These are phyloP conservation scores for Paraconiothyrium sp. DNA, from an alignment of 2,329 filamentous ascomycete species.

Conservation along the genomic window DNA sequence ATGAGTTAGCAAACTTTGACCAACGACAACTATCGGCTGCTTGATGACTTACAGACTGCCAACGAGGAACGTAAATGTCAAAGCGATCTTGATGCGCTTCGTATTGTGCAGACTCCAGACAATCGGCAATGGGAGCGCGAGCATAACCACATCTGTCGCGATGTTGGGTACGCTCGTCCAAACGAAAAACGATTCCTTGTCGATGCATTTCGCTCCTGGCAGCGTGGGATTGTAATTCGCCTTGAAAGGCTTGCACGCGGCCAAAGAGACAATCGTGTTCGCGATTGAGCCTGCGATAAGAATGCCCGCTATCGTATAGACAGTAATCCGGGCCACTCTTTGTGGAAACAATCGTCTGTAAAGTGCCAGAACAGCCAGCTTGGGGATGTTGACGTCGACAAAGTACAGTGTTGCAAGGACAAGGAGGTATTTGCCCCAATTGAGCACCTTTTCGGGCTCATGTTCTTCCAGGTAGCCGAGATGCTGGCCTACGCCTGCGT, in stretches of 20 bases:
- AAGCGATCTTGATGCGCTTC: constrained; percentile 6
- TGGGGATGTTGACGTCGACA: constrained; percentile 7
- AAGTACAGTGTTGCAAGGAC: constrained; percentile 5
- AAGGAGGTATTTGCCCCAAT: constrained; percentile 7
- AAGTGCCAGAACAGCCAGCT: constrained; percentile 3
- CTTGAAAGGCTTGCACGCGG: constrained; percentile 2
- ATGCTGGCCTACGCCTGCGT: constrained; percentile 6
- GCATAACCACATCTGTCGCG: constrained; percentile 5
- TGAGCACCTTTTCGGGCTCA: neutral
- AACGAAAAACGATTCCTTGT: constrained; percentile 4
- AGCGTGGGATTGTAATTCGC: constrained; percentile 1
- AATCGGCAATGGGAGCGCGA: constrained; percentile 7
- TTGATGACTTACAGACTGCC: constrained; percentile 4
- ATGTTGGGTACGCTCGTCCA: constrained; percentile 8
- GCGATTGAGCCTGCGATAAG: constrained; percentile 1
- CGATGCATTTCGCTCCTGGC: constrained; percentile 2
- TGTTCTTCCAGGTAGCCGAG: neutral
- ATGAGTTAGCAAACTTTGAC: neutral
- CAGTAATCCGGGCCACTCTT: neutral
- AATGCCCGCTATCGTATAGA: neutral
- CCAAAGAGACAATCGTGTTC: constrained; percentile 9
- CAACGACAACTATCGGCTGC: neutral
- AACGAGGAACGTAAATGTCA: constrained; percentile 7
- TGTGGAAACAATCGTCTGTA: constrained; percentile 5
- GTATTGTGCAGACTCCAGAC: constrained; percentile 5